Base-by-base conservation (phyloP, 1,284 basidiomycete species). In the Trichosporon ovoides region DNA sequence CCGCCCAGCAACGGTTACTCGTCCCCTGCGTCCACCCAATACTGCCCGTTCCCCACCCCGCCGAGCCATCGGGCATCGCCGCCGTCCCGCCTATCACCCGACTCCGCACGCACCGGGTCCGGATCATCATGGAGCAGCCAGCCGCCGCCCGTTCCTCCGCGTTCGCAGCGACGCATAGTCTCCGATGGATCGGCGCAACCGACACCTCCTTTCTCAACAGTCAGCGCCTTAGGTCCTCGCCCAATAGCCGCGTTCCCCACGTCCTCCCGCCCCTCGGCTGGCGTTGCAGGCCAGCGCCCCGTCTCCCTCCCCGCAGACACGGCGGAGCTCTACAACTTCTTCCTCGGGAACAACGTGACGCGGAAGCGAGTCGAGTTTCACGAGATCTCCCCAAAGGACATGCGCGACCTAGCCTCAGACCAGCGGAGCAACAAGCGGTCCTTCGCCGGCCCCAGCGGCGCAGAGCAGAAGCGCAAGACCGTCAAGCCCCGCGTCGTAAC, bases 291-390 rank as follows among this genome's bases (percentile, higher is more conserved):
- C 5, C 18, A 38, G 7, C 43, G 43, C 22, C 43, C 43, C 1
- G n/a, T 13, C 24, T 31, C 24, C 4, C 24, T 48, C 7, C 43
- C 43, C 6, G 43, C 43, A 2, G 43, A 48, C 43, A 48, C 43
- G 22, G 3, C 43, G 43, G 43, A 48, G 16, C 28, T 48, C 43
- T 48, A 48, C 43, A 48, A 48, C 43, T 48, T 48, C 43, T 48
- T 48, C 43, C 43, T 48, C 43, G 43, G 43, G 14, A 48, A 48
- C 43, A 48, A 48, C 24, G 43, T 48, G 43, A 48, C 43, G 43
- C 22, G 43, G 14, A 48, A 48, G 24, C 43, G 43, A 7, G 43
- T n/a, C 24, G 43, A 28, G 22, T 48, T 48, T 9, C 43, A 48
- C n/a, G 43, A 48, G 24, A 48, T 48, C 43, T 48, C 43, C 9